phyloP scores from a whole-genome alignment of 768 basidiomycete genomes.

The Pholiota conissans region DNA sequence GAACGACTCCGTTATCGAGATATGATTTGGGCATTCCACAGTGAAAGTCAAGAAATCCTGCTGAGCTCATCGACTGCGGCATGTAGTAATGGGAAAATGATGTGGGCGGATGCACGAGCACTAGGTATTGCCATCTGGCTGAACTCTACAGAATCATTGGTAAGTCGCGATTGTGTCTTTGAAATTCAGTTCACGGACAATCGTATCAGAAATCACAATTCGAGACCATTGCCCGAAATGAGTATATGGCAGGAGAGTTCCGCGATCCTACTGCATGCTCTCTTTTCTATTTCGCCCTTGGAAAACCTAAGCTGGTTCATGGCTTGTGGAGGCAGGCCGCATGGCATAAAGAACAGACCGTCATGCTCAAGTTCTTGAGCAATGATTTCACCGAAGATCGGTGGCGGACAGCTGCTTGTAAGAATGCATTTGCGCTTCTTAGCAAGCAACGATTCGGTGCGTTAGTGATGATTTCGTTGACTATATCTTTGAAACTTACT shows the following conservation, averaged over 20 bases:
- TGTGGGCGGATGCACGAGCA: constrained; percentile 86
- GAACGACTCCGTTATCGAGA: constrained; percentile 89
- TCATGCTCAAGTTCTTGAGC: constrained; percentile 89
- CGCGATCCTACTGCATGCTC: constrained; percentile 90
- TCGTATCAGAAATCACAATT: constrained; percentile 67
- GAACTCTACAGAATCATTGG: constrained; percentile 74
- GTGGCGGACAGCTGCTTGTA: constrained; percentile 92
- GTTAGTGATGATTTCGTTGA: constrained; percentile 22
- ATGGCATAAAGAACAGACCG: constrained; percentile 86
- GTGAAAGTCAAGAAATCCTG: constrained; percentile 88
- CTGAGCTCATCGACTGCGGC: constrained; percentile 67
- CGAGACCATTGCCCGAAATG: constrained; percentile 87
- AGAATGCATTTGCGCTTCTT: constrained; percentile 93
- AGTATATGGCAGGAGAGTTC: constrained; percentile 85
- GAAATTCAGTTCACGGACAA: constrained; percentile 2
- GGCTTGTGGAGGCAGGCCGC: constrained; percentile 95
- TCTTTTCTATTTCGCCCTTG: constrained; percentile 92
- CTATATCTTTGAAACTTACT: constrained; percentile 7
- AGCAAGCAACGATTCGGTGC: constrained; percentile 90
- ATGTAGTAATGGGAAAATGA: constrained; percentile 77
- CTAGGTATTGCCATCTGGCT: constrained; percentile 91
- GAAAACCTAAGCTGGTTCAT: constrained; percentile 89
- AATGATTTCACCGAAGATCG: constrained; percentile 85
- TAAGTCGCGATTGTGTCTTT: constrained; percentile 36
- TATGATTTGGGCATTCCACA: constrained; percentile 96